phyloP scores from a whole-genome alignment of 1,139 yeast genomes.

The Neolecta irregularis region DNA sequence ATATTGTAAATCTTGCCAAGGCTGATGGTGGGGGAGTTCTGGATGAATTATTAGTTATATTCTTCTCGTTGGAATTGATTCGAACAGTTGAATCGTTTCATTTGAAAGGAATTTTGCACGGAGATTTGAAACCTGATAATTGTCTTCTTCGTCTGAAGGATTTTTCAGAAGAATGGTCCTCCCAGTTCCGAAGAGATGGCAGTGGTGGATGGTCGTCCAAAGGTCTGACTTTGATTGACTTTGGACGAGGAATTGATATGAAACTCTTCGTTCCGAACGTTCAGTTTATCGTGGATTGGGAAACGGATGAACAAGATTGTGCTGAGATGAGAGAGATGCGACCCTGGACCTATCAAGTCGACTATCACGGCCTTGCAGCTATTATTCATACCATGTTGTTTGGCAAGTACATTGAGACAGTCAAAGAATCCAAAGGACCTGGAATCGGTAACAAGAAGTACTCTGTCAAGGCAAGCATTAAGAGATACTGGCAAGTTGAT shows the following conservation, averaged over 20 bases:
- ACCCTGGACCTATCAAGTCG: slow-evolving; percentile 72
- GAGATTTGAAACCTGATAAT: slow-evolving; percentile 76
- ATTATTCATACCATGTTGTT: slow-evolving; percentile 51
- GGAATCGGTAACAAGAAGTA: slow-evolving; percentile 21
- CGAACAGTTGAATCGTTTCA: slow-evolving; percentile 51
- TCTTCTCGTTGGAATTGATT: slow-evolving; percentile 47
- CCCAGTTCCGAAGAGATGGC: slow-evolving; percentile 26
- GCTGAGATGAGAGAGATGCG: slow-evolving; percentile 47
- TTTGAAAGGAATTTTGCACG: slow-evolving; percentile 53
- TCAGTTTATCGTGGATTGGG: slow-evolving; percentile 47
- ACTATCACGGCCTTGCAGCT: slow-evolving; percentile 71
- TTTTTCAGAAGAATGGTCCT: slow-evolving; percentile 18
- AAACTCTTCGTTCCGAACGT: slow-evolving; percentile 36
- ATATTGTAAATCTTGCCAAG: slow-evolving; percentile 38
- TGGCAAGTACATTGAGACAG: slow-evolving; percentile 44
- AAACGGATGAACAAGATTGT: slow-evolving; percentile 59
- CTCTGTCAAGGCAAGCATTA: slow-evolving; percentile 34
- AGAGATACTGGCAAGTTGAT: slow-evolving; percentile 63
- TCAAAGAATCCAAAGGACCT: slow-evolving; percentile 16
- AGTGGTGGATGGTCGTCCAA: slow-evolving; percentile 36
- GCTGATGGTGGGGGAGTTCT: slow-evolving; percentile 21
- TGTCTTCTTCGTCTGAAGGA: slow-evolving; percentile 52
- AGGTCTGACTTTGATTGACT: slow-evolving; percentile 60
- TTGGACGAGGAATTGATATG: slow-evolving; percentile 69
- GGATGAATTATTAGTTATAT: slow-evolving; percentile 53